Percentiles rank a stretch among this genome's conserved stretches.
phyloP scores from a whole-genome alignment of 352 stramenopile genomes.

The Phytophthora litchii region DNA sequence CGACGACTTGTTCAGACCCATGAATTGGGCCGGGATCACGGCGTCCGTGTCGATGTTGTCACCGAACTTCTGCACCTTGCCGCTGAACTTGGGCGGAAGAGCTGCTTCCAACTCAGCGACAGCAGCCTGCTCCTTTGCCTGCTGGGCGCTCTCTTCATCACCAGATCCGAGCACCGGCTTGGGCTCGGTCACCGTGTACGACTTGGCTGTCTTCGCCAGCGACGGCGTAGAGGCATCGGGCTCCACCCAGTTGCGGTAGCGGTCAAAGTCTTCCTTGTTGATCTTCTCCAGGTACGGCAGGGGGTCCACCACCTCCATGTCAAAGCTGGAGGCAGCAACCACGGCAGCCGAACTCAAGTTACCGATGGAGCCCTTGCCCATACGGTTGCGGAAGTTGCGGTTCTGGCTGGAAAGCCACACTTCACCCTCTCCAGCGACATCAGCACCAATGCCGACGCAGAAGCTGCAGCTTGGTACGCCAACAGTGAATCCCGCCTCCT shows the following conservation, averaged over 20 bases:
- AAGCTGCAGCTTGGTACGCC: slow-evolving; percentile 82
- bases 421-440: slow-evolving; percentile 73
- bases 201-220: slow-evolving; percentile 25
- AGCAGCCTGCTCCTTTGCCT: slow-evolving; percentile 60
- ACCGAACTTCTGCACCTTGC: slow-evolving; percentile 75
- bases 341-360: slow-evolving; percentile 73
- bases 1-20: slow-evolving; percentile 81
- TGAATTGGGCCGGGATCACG: slow-evolving; percentile 84
- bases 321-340: slow-evolving; percentile 79
- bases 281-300: slow-evolving; percentile 62
- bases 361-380: slow-evolving; percentile 82
- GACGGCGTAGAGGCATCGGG: slow-evolving; percentile 34
- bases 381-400: slow-evolving; percentile 88
- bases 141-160: slow-evolving; percentile 36
- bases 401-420: slow-evolving; percentile 87
- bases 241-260: slow-evolving; percentile 79
- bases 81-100: slow-evolving; percentile 60
- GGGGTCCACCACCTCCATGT: slow-evolving; percentile 78
- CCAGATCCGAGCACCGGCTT: slow-evolving; percentile 45
- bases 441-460: slow-evolving; percentile 81
- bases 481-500: slow-evolving; percentile 80
- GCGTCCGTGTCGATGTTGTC: slow-evolving; percentile 87
- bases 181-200: slow-evolving; percentile 54
- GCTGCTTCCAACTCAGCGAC: slow-evolving; percentile 61
- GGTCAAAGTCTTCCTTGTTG: slow-evolving; percentile 76